These are phyloP conservation scores for Podila verticillata DNA, from an alignment of 192 early-diverging fungal genomes.

Conservation along the genomic window DNA sequence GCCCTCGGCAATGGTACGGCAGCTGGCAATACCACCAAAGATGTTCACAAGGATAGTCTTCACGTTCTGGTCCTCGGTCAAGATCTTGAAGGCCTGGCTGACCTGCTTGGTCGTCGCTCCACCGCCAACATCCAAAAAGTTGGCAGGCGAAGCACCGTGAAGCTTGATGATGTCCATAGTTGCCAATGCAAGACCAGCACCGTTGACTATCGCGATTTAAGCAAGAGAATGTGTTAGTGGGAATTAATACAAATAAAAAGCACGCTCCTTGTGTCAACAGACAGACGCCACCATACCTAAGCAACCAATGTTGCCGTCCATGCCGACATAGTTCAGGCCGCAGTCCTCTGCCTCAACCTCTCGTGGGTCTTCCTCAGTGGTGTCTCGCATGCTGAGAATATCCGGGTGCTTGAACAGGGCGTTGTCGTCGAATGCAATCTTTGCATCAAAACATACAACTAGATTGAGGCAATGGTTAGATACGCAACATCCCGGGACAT, in stretches of 20 bases:
- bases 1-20: slow-evolving; percentile 41
- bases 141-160: slow-evolving; percentile 35
- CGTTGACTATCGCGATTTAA: slow-evolving; percentile 16
- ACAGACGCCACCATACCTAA: slow-evolving; percentile 7
- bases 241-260: not conserved
- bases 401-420: slow-evolving; percentile 43
- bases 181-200: slow-evolving; percentile 37
- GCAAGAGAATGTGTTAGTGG: too few relatives aligned
- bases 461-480: not conserved
- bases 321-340: slow-evolving; percentile 42
- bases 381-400: slow-evolving; percentile 32
- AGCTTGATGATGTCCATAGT: slow-evolving; percentile 52
- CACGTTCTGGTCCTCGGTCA: slow-evolving; percentile 45
- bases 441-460: slow-evolving; percentile 36
- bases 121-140: slow-evolving; percentile 46
- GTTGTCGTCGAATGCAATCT: slow-evolving; percentile 43
- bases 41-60: slow-evolving; percentile 48
- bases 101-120: slow-evolving; percentile 42
- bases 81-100: slow-evolving; percentile 43
- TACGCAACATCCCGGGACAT: not conserved
- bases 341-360: slow-evolving; percentile 38
- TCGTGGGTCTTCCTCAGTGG: slow-evolving; percentile 37
- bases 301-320: slow-evolving; percentile 48
- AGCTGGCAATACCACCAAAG: slow-evolving; percentile 48
- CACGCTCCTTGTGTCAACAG: not conserved